Base-by-base conservation (phyloP, 345 rosid species). In the Dipteronia dyeriana region DNA sequence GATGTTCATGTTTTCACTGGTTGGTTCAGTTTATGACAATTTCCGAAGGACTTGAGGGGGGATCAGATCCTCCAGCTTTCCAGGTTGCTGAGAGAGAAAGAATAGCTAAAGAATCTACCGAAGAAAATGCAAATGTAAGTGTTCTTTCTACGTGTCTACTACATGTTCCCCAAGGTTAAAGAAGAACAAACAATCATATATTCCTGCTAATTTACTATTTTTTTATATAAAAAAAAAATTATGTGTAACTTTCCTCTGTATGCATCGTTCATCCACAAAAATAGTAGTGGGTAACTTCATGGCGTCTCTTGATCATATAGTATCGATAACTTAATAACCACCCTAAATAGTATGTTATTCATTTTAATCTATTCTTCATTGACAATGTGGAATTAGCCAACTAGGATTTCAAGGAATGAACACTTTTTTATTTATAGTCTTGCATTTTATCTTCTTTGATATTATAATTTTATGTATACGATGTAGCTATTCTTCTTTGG, bases 21-120 rank as follows among this genome's bases (percentile, higher is more conserved):
- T 75, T 76, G 38, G 39, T 80, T 81, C 90, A 94, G 97, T 87
- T 91, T 78, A 80, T 84, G 41, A 81, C 20, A 61, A 80, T 91
- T 79, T 90, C 90, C 3, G 93, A 90, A 81, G 99, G 99, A 74
- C 88, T 94, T 78, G 92, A 84, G 66, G 98, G 97, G 67, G 99
- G 98, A 69, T 85, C 87, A 62, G 90, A 94, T 86, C 97, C 97
- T 84, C 98, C 98, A 62, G 95, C 98, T 77, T 96, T 91, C 81
- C 97, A 91, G 80, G 86, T 81, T 69, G 97, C 97, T 68, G 95
- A 88, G 87, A 84, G 79, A 88, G 92, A 89, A 85, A 85, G 94
- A 82, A 79, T 82, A 79, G 88, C 80, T 45, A 84, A 83, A 65
- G 79, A 79, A 78, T 83, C 90, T 76, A 34, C 81, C 7, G 86